Evolutionary conservation across 495 filamentous ascomycete genomes (phyloP).

Genomic region (Tuber microsphaerosporum): DNA sequence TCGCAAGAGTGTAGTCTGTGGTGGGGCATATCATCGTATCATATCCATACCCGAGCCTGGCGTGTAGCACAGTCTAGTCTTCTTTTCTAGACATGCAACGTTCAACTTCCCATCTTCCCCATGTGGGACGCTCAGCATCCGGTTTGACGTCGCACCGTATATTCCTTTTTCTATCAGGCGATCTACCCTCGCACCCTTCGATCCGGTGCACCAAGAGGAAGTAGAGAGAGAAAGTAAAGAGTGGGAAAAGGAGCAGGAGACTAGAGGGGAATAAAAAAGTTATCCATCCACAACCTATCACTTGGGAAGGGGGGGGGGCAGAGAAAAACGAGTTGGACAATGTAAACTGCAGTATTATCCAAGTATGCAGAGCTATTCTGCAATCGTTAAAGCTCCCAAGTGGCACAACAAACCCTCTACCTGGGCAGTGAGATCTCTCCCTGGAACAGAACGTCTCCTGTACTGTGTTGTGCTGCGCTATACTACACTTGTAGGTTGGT

Average conservation of each 20-base stretch:
- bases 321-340: neutral
- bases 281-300: neutral
- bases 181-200: no score
- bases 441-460: neutral
- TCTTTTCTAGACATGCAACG: neutral
- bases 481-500: neutral
- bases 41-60: neutral
- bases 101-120: neutral
- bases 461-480: neutral
- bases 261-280: neutral
- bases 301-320: neutral
- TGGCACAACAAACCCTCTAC: neutral
- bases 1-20: neutral
- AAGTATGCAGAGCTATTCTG: neutral
- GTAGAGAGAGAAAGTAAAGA: no score
- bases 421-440: no score
- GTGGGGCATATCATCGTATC: neutral
- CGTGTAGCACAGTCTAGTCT: neutral
- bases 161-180: neutral
- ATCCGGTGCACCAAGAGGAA: no score
- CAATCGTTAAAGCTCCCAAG: neutral
- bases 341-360: neutral
- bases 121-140: conserved; percentile 3
- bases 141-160: neutral
- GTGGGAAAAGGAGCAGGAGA: neutral